phyloP scores from a whole-genome alignment of 169 alveolate genomes.

The Cryptosporidium canis region DNA sequence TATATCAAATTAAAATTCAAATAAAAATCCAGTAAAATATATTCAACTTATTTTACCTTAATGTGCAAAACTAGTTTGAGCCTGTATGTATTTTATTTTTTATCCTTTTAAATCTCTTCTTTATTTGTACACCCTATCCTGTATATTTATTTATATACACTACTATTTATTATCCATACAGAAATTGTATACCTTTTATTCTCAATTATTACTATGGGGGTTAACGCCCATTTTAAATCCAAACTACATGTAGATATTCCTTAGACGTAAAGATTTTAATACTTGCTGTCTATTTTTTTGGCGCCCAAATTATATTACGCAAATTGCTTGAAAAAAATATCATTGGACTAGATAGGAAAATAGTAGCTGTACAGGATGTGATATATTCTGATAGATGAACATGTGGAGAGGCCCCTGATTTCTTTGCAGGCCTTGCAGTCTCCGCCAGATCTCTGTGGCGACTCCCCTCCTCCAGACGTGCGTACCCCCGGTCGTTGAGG shows the following conservation, averaged over 20 bases:
- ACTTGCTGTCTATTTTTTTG: constrained; percentile 39
- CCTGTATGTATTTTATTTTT: not conserved
- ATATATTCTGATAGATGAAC: too few species aligned
- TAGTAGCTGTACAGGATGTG: not conserved
- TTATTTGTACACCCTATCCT: not conserved
- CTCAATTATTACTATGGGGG: constrained; percentile 11
- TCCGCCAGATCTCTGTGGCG: too few species aligned
- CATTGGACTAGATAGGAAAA: not conserved
- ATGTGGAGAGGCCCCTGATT: too few species aligned
- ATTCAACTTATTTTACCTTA: not conserved
- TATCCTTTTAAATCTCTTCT: not conserved
- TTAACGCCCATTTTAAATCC: constrained; percentile 45
- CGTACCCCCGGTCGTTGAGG: too few species aligned
- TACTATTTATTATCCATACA: not conserved
- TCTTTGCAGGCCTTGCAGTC: too few species aligned
- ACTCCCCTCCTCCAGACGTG: too few species aligned
- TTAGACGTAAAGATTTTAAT: constrained; percentile 67
- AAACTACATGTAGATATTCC: constrained; percentile 68
- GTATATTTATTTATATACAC: not conserved
- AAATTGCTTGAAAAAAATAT: not conserved
- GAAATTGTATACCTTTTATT: not conserved
- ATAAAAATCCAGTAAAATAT: constrained; percentile 9
- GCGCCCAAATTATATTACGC: not conserved
- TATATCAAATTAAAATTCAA: not conserved
- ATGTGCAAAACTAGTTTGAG: not conserved